phyloP scores from a whole-genome alignment of 306 rosid species.

The Morella rubra region DNA sequence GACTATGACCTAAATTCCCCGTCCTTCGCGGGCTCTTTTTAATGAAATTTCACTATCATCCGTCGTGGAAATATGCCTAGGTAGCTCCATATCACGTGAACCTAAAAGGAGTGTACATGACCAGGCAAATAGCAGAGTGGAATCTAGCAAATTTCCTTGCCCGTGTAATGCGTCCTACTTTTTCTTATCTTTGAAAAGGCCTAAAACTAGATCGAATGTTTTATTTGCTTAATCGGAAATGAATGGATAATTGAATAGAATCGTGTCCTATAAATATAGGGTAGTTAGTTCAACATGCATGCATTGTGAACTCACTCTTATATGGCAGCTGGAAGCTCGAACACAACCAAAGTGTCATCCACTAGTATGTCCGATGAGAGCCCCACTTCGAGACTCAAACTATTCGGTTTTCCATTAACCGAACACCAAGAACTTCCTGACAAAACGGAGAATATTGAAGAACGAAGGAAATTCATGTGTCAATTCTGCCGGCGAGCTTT shows the following conservation, averaged over 20 bases:
- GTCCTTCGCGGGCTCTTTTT: slow-evolving; percentile 2
- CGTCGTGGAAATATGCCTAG: background rate
- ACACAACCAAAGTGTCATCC: background rate
- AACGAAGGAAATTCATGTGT: slow-evolving; percentile 55
- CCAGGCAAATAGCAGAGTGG: no score
- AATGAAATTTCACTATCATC: background rate
- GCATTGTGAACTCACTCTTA: background rate
- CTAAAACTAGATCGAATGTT: background rate
- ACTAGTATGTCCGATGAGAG: slow-evolving; percentile 34
- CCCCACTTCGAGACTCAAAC: slow-evolving; percentile 35
- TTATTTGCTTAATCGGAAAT: background rate
- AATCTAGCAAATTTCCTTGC: background rate
- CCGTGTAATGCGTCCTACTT: background rate
- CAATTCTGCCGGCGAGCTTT: slow-evolving; percentile 60
- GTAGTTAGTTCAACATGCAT: background rate
- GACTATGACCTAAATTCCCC: slow-evolving; percentile 1
- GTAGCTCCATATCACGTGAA: background rate
- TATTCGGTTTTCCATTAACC: slow-evolving; percentile 59
- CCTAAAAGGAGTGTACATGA: background rate
- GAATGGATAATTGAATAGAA: no score
- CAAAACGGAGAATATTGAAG: slow-evolving; percentile 13
- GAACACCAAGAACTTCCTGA: slow-evolving; percentile 30
- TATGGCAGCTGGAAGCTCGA: slow-evolving; percentile 6
- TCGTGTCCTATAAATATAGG: background rate
- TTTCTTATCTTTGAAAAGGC: background rate